Percentiles rank a stretch among this genome's conserved stretches.
Conservation (phyloP, 225 moss, liverwort and hornwort genomes). For the Anthoceros angustus region DNA sequence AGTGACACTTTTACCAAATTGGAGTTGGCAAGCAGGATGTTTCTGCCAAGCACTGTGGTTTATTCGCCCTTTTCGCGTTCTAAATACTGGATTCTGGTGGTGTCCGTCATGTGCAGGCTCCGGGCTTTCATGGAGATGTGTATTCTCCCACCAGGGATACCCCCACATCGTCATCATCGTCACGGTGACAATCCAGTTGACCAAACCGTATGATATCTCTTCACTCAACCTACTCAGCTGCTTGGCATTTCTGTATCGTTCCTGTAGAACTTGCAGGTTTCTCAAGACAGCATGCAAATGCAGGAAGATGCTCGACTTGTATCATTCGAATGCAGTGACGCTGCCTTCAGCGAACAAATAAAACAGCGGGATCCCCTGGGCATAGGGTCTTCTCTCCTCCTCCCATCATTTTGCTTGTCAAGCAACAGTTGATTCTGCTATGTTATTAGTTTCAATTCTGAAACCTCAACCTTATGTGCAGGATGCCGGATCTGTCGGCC, state of each 20-base stretch:
- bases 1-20: not conserved
- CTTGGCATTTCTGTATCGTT: not conserved
- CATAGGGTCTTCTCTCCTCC: slow-evolving; percentile 18
- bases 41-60: not conserved
- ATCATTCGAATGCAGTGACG: slow-evolving; percentile 72
- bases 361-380: slow-evolving; percentile 61
- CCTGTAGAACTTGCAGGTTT: not conserved
- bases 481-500: slow-evolving; percentile 64
- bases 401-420: not conserved
- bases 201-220: slow-evolving; percentile 13
- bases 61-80: not conserved
- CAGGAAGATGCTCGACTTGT: slow-evolving; percentile 53
- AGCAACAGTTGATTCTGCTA: not conserved
- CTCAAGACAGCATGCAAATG: not conserved
- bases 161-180: slow-evolving; percentile 44
- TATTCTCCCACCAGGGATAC: slow-evolving; percentile 57
- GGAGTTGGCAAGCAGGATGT: not conserved
- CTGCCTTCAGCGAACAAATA: slow-evolving; percentile 58
- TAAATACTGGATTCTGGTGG: not conserved
- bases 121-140: slow-evolving; percentile 54
- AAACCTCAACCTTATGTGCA: slow-evolving; percentile 9
- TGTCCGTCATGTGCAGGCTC: not conserved
- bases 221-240: not conserved
- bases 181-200: slow-evolving; percentile 37
- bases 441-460: not conserved